Evolutionary conservation across 2,329 filamentous ascomycete species (phyloP), one percentile per base, ranked within the genome.

Genomic region (Metarhizium humberi): DNA sequence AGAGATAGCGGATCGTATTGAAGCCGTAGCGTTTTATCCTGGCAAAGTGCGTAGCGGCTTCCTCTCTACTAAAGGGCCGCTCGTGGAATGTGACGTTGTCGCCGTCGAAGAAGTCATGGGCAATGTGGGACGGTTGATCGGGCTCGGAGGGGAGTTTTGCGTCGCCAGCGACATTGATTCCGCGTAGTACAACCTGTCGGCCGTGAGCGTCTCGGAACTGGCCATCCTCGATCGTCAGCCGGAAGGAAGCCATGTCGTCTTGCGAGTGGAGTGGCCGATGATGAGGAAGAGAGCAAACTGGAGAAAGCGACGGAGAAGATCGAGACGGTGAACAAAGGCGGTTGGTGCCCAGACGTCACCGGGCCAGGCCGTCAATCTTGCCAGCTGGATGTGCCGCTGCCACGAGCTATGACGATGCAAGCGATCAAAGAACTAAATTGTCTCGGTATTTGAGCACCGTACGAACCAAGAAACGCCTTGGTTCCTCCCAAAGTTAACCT

Each of bases 1-100:
- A 99, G 62, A 99, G 78, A 71, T 99, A 99, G 67, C 94, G 83
- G 62, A 99, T 92, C 0, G 90, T 92, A 71, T 97, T 99, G 78
- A 95, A 99, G 14, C 94, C 94, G 77, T 87, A 96, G 64, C 87
- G 86, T 64, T 87, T 89, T 60, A 99, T 73, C 47, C 92, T 82
- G 13, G 88, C 81, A 70, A 99, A 96, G 69, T 99, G 94, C 16
- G 81, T 77, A 64, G 90, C 86, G 1, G 94, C 90, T 61, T 96
- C 90, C 51, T 89, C 83, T 50, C 89, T 79, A 3, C 86, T 77
- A 63, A 99, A 99, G 0, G 94, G 94, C 2, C 92, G 82, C 57
- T 85, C 81, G 61, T 92, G 87, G 66, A 99, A 99, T 25, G 87
- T 92, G 58, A 97, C 88, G 61, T 86, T 84, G 71, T 99, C 92